These are phyloP conservation scores for Venustampulla echinocandica DNA, from an alignment of 495 filamentous ascomycete genomes.

Conservation along the genomic window DNA sequence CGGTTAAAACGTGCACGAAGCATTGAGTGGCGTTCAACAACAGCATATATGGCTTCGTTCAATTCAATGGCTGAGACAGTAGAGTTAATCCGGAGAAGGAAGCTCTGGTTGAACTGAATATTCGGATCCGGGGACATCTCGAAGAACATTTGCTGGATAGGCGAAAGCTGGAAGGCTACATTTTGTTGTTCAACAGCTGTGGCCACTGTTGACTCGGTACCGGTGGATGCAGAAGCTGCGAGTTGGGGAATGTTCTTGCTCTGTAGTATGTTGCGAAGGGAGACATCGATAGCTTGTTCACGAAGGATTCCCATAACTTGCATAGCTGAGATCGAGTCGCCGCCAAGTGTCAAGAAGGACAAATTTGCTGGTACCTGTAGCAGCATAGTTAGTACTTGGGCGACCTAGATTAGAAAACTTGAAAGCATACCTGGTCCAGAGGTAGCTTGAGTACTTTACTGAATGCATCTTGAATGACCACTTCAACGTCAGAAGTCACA, in stretches of 20 bases:
- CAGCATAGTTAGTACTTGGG: too few relatives aligned
- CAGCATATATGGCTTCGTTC: constrained; percentile 42
- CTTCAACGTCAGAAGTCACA: constrained; percentile 41
- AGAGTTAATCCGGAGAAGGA: constrained; percentile 51
- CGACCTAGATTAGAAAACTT: too few relatives aligned
- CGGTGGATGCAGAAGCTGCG: neutral
- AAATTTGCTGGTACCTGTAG: constrained; percentile 18
- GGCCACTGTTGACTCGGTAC: neutral
- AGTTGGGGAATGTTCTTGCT: neutral
- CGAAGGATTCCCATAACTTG: constrained; percentile 18
- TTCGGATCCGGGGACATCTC: constrained; percentile 42
- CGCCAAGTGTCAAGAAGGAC: constrained; percentile 26
- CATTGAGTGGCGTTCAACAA: constrained; percentile 61
- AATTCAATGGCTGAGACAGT: constrained; percentile 39
- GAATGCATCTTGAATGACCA: constrained; percentile 34
- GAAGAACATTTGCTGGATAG: constrained; percentile 65
- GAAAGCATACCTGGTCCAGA: constrained; percentile 6
- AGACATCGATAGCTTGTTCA: constrained; percentile 11
- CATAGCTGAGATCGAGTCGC: constrained; percentile 32
- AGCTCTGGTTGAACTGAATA: constrained; percentile 64
- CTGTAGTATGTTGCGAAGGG: constrained; percentile 12
- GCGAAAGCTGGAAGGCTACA: constrained; percentile 54
- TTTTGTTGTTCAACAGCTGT: constrained; percentile 20
- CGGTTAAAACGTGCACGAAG: constrained; percentile 53
- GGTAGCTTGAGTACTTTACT: constrained; percentile 44